These are phyloP conservation scores for Capsicum chinense DNA, from an alignment of 257 asterid species.

Conservation along the genomic window DNA sequence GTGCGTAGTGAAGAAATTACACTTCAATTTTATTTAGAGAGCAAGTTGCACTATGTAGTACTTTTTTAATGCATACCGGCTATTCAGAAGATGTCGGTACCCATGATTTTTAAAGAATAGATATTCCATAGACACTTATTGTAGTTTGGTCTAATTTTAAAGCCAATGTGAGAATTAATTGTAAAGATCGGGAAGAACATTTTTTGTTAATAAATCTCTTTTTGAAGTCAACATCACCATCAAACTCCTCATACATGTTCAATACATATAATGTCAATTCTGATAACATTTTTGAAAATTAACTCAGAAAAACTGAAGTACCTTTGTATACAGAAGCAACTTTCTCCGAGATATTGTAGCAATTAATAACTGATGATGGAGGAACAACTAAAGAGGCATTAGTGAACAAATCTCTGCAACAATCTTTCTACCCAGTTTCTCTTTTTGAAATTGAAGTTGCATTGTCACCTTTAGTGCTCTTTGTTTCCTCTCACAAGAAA, in stretches of 20 bases:
- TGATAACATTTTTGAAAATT: slow-evolving; percentile 26
- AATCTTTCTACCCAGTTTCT: slow-evolving; percentile 38
- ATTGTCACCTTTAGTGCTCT: not conserved
- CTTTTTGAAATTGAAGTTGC: slow-evolving; percentile 38
- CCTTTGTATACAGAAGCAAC: slow-evolving; percentile 52
- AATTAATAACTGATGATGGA: slow-evolving; percentile 32
- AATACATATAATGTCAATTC: not conserved
- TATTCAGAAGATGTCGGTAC: no score
- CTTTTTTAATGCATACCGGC: not conserved
- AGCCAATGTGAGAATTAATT: no score
- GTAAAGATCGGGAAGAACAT: no score
- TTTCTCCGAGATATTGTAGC: slow-evolving; percentile 40
- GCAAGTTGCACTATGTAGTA: slow-evolving; percentile 30
- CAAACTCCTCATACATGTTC: slow-evolving; percentile 35
- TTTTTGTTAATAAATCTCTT: slow-evolving; percentile 47
- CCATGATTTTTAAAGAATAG: no score
- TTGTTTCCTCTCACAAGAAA: slow-evolving; percentile 52
- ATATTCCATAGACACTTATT: no score
- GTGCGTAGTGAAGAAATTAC: no score
- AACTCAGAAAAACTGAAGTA: slow-evolving; percentile 37
- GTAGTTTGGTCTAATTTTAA: no score
- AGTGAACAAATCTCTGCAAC: slow-evolving; percentile 30
- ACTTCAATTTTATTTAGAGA: no score
- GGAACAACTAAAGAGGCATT: slow-evolving; percentile 30
- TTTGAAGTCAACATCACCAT: not conserved